Base-by-base conservation (phyloP, 164 flowering plant genomes). In the Vitis rotundifolia region DNA sequence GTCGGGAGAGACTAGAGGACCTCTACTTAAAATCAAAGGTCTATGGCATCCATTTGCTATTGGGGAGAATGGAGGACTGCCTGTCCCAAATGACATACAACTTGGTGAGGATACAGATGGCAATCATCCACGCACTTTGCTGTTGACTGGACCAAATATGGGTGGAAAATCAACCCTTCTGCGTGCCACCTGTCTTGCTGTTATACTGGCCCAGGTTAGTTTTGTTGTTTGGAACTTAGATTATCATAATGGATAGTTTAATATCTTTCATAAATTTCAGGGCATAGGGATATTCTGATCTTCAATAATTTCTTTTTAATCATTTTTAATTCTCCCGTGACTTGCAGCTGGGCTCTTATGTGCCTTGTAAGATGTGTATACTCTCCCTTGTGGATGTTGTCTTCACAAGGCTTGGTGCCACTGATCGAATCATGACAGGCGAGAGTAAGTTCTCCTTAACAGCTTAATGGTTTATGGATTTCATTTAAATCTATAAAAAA, bases 111-210 rank as follows among this genome's bases (percentile, higher is more conserved):
- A 81, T 73, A 37, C 72, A 16, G 72, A 81, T 75, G 87, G 78
- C 56, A 61, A 68, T 67, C 77, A 78, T 83, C 94, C 97, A 10
- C 79, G 80, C 29, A 75, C 92, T 59, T 82, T 95, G 79, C 78
- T 96, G 44, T 76, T 96, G 83, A 96, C 99, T 68, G 98, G 98
- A 67, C 99, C 99, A 37, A 96, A 96, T 74, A 96, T 96, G 99
- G 98, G 99, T 67, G 99, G 98, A 44, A 96, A 96, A 74, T 96
- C 99, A 64, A 96, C 99, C n/a, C 91, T 96, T 75, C 78, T 96
- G 58, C 97, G 99, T 72, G 88, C 98, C 44, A 86, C 95, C 15
- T 93, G 99, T 80, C 78, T 92, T 7, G 91, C 94, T 68, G 97
- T 93, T 70, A 77, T 96, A 68, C 69, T 96, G 63, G 91, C 98